Base-by-base conservation (phyloP, 257 asterid species). In the Capsicum chinense region DNA sequence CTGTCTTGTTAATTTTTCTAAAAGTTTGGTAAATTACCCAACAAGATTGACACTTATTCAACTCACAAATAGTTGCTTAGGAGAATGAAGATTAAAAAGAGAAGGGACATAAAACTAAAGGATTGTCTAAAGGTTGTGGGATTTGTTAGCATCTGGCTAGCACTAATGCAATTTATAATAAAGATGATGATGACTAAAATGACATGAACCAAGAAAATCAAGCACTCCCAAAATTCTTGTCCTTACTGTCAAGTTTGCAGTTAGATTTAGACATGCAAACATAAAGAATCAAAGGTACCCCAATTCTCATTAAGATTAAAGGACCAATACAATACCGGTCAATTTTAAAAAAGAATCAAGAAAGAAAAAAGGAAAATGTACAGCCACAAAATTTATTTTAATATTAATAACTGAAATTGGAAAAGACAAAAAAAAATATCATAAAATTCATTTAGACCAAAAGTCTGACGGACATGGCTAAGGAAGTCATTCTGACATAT, bases 201-300 rank as follows among this genome's bases (percentile, higher is more conserved):
- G 70, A 83, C 58, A 67, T 9, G 79, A 56, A 57, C 83, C 87
- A 80, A 83, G 86, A 85, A 89, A 81, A 73, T 59, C 50, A 80
- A 85, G 86, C 83, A 85, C 86, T 82, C 86, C 44, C 21, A 12
- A 88, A 82, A 85, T 79, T 81, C 82, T 54, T 70, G 89, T 88
- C 86, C 64, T 78, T 80, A 84, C 89, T 76, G 83, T 90, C 90
- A 87, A 86, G 84, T 87, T 85, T 26, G 44, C 62, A 33, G 66
- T 84, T 56, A 83, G 89, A 89, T 64, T 84, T 69, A 71, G 87
- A 93, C 95, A 93, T 87, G 89, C 88, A 89, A 86, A 87, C 83
- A 47, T 63, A 91, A 85, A 42, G 86, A 81, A 80, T 83, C 80
- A 83, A 86, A 66, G 70, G 80, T 67, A 88, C 87, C 86, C 82